phyloP scores from a whole-genome alignment of 75 land plant genomes.

The Ceratopteris richardii region DNA sequence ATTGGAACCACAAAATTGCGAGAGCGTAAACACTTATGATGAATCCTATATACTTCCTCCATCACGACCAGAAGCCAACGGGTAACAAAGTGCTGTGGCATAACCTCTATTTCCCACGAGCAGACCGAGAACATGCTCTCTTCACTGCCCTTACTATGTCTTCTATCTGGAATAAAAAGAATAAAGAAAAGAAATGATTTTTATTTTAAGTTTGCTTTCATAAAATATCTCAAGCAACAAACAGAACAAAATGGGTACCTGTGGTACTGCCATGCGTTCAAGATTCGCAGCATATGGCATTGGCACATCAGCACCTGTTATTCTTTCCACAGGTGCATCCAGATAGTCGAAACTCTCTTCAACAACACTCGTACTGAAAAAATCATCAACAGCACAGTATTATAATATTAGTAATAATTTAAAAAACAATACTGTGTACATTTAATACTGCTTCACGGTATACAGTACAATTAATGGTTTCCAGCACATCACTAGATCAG shows the following conservation, averaged over 20 bases:
- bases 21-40: background rate
- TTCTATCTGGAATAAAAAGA: slow-evolving; percentile 48
- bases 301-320: slow-evolving; percentile 93
- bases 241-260: slow-evolving; percentile 38
- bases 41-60: background rate
- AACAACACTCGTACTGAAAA: slow-evolving; percentile 54
- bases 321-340: slow-evolving; percentile 91
- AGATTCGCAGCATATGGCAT: slow-evolving; percentile 98
- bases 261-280: slow-evolving; percentile 91
- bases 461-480: background rate
- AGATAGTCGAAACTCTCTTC: slow-evolving; percentile 93
- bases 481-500: no score
- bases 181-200: background rate
- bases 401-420: background rate
- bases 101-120: slow-evolving; percentile 13
- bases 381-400: background rate
- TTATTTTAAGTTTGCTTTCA: no score
- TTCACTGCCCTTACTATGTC: slow-evolving; percentile 86
- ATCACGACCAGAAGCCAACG: background rate
- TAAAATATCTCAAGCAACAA: background rate
- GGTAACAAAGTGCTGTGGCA: background rate
- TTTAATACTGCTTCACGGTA: background rate
- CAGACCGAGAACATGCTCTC: slow-evolving; percentile 68
- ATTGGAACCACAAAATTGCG: background rate
- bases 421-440: background rate